phyloP scores from a whole-genome alignment of 2,329 filamentous ascomycete species.

The Pestalotiopsis sp. region DNA sequence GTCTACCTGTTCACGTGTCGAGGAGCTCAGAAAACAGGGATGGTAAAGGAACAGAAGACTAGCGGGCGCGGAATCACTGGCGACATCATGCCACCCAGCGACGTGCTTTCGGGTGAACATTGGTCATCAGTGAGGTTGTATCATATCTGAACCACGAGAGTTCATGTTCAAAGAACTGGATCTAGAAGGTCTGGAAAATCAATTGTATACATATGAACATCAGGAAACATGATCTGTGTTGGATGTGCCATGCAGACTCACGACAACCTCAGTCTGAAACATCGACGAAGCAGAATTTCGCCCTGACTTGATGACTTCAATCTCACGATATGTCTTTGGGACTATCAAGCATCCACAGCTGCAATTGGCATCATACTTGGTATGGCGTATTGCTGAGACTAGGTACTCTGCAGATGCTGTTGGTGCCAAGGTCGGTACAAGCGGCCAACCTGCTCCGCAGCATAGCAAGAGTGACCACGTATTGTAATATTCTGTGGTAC shows the following conservation, averaged over 20 bases:
- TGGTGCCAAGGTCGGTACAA: too few relatives aligned
- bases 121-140: not conserved
- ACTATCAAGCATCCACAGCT: too few relatives aligned
- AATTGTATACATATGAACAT: conserved; percentile 8
- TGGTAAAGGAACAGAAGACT: conserved; percentile 56
- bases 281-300: not conserved
- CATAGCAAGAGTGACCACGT: too few relatives aligned
- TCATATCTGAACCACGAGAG: not conserved
- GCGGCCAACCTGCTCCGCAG: too few relatives aligned
- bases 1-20: conserved; percentile 64
- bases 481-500: too few relatives aligned
- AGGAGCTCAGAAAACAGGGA: conserved; percentile 74
- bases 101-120: not conserved
- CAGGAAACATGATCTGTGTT: not conserved
- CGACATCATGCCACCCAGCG: not conserved
- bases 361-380: too few relatives aligned
- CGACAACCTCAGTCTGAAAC: not conserved
- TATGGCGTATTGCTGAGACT: too few relatives aligned
- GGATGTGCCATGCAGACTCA: not conserved
- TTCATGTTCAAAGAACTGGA: not conserved
- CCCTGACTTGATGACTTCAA: too few relatives aligned
- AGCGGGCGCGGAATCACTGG: not conserved
- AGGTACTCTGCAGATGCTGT: too few relatives aligned
- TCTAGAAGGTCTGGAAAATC: conserved; percentile 1
- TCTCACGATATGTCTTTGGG: too few relatives aligned